Conservation (phyloP, 805 yeast species). For the Saccharomyces eubayanus region DNA sequence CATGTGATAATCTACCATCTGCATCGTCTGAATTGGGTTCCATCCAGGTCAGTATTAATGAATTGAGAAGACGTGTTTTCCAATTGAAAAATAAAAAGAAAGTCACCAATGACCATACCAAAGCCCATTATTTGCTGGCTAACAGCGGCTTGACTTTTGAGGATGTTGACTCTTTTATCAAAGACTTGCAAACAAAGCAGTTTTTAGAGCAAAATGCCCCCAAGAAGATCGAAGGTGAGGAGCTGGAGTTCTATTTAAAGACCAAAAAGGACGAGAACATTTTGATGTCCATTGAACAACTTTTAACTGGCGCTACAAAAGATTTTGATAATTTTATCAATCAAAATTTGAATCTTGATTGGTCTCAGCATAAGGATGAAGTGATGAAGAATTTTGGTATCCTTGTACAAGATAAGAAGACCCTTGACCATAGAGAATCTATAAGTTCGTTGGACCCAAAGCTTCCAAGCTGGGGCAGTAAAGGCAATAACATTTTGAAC, state of each 20-base stretch:
- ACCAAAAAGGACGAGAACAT: conserved; percentile 77
- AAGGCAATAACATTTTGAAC: conserved; percentile 20
- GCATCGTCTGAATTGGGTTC: conserved; percentile 63
- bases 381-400: conserved; percentile 66
- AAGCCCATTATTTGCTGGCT: conserved; percentile 82
- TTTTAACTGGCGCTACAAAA: conserved; percentile 60
- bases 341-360: conserved; percentile 67
- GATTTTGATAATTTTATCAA: conserved; percentile 77
- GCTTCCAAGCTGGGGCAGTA: conserved; percentile 28
- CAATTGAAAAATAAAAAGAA: conserved; percentile 41
- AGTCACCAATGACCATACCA: conserved; percentile 41
- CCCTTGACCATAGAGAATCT: conserved; percentile 7
- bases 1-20: conserved; percentile 67
- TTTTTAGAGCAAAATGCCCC: conserved; percentile 24
- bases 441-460: conserved; percentile 11
- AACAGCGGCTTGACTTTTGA: conserved; percentile 84
- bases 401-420: conserved; percentile 25
- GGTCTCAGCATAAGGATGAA: conserved; percentile 72
- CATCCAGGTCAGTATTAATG: conserved; percentile 70
- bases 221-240: conserved; percentile 22
- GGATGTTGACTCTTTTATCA: conserved; percentile 59
- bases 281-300: conserved; percentile 72
- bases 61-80: conserved; percentile 61
- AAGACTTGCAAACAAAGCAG: conserved; percentile 35
- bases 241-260: conserved; percentile 55